Percentiles rank a stretch among this genome's conserved stretches.
These are phyloP conservation scores for Xylariales sp. DNA, from an alignment of 2,329 filamentous ascomycete species.

Conservation along the genomic window DNA sequence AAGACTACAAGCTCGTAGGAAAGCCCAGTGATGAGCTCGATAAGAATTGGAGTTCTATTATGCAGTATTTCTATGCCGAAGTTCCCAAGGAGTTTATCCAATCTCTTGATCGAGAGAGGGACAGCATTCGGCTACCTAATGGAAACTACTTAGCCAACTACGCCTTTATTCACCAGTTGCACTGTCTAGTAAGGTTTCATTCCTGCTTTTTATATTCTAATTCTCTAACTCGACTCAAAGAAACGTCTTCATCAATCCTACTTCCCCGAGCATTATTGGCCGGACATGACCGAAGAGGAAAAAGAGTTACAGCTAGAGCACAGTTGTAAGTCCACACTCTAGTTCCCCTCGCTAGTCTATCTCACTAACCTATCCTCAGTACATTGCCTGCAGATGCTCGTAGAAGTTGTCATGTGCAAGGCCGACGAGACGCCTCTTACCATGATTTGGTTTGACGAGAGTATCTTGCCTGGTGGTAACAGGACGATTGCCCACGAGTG, in stretches of 20 bases:
- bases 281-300: conserved; percentile 43
- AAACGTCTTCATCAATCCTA: conserved; percentile 45
- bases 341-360: not conserved
- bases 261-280: conserved; percentile 42
- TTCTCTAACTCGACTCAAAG: conserved; percentile 16
- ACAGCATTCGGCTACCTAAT: conserved; percentile 42
- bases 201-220: no score
- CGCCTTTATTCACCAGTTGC: conserved; percentile 42
- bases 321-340: conserved; percentile 33
- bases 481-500: conserved; percentile 42
- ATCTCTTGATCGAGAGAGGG: conserved; percentile 38
- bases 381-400: conserved; percentile 43
- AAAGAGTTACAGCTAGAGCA: conserved; percentile 42
- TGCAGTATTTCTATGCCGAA: conserved; percentile 44
- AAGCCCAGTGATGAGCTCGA: conserved; percentile 40
- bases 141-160: conserved; percentile 45
- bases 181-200: conserved; percentile 37
- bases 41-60: conserved; percentile 38
- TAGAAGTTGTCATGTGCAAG: conserved; percentile 43
- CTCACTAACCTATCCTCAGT: conserved; percentile 26
- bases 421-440: conserved; percentile 44
- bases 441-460: conserved; percentile 44
- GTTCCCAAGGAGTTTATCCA: conserved; percentile 42
- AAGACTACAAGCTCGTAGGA: conserved; percentile 39
- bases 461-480: conserved; percentile 42